Conservation (phyloP, 345 rosid genomes). For the Eucalyptus pumila region DNA sequence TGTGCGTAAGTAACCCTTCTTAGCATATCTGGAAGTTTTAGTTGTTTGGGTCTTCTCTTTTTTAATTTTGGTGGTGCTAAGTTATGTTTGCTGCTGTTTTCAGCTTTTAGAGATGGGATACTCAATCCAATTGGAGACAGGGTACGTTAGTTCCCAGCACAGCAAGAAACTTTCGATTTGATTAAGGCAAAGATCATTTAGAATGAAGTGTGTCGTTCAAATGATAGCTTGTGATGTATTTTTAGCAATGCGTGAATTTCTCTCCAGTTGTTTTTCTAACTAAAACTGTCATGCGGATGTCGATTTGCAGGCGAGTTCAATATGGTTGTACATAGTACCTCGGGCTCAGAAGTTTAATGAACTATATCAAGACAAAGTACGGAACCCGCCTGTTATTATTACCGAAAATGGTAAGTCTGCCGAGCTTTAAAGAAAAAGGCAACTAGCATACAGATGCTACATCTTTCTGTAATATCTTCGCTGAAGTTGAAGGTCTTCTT, state of each 20-base stretch:
- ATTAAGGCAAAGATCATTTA: not conserved
- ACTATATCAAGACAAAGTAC: conserved; percentile 51
- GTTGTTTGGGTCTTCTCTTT: not conserved
- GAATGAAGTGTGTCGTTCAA: not conserved
- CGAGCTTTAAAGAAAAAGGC: not conserved
- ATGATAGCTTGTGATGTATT: not conserved
- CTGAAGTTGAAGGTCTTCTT: not conserved
- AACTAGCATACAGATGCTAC: not conserved
- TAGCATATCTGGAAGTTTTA: not conserved
- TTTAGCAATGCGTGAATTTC: not conserved
- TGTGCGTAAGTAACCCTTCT: conserved; percentile 34
- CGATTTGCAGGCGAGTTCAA: conserved; percentile 42
- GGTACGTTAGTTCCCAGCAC: conserved; percentile 21
- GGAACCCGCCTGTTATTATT: conserved; percentile 41
- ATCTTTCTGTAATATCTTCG: not conserved
- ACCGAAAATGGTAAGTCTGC: conserved; percentile 49
- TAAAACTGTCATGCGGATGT: not conserved
- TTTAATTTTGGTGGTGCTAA: not conserved
- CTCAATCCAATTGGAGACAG: conserved; percentile 52
- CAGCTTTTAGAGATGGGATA: conserved; percentile 41
- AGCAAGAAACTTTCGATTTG: not conserved
- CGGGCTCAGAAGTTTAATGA: conserved; percentile 63
- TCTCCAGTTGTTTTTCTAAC: not conserved
- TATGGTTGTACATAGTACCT: conserved; percentile 69
- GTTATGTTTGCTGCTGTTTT: not conserved